A percentile compares a stretch with the other conserved stretches of the same genome.
These are phyloP conservation scores for Melaleuca alternifolia DNA, from an alignment of 345 rosid species.

Conservation along the genomic window DNA sequence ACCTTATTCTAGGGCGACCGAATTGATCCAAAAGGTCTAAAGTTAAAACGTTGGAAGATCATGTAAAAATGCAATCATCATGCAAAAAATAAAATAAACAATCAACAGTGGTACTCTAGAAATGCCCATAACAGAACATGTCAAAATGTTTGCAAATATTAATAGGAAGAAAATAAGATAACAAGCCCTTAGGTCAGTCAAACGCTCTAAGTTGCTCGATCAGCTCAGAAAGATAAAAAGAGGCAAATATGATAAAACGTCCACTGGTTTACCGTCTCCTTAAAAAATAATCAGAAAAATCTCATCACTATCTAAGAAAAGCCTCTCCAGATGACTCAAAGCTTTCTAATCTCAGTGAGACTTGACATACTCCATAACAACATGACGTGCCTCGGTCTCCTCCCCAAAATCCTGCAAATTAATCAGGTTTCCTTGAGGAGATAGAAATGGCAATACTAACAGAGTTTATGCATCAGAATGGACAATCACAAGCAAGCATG, in stretches of 20 bases:
- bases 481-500: background rate
- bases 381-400: conserved; percentile 41
- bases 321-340: background rate
- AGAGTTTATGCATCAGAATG: background rate
- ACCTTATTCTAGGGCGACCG: background rate
- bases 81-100: background rate
- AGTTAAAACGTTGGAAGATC: background rate
- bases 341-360: conserved; percentile 17
- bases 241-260: background rate
- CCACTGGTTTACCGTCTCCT: background rate
- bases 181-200: background rate
- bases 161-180: background rate
- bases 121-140: background rate
- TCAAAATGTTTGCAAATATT: background rate
- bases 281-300: background rate
- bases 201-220: background rate
- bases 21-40: background rate
- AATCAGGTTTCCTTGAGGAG: background rate
- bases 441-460: background rate
- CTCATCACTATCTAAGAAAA: background rate
- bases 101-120: background rate
- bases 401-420: conserved; percentile 52
- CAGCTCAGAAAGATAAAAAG: background rate
- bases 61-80: background rate
- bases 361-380: conserved; percentile 43